phyloP scores from a whole-genome alignment of 495 filamentous ascomycete genomes.

The Mytilinidion resinicola region DNA sequence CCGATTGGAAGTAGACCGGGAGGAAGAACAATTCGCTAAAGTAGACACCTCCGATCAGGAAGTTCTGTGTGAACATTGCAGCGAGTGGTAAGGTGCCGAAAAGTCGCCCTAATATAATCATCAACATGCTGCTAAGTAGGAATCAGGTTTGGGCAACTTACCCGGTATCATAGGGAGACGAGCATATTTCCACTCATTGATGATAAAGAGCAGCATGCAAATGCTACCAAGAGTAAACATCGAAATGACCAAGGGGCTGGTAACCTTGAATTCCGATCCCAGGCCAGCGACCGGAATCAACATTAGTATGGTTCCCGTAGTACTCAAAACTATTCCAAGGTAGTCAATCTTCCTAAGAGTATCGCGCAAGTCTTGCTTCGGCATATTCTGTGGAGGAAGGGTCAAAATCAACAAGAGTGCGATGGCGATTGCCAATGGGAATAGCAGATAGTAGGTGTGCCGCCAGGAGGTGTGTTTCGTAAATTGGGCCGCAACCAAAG shows the following conservation, averaged over 20 bases:
- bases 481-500: slow-evolving; percentile 38
- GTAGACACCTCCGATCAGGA: slow-evolving; percentile 52
- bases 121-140: neutral
- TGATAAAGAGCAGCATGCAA: neutral
- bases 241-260: slow-evolving; percentile 4
- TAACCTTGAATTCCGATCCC: neutral
- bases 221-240: slow-evolving; percentile 10
- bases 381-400: slow-evolving; percentile 5
- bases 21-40: slow-evolving; percentile 45
- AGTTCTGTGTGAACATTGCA: slow-evolving; percentile 50
- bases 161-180: slow-evolving; percentile 33
- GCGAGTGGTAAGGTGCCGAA: slow-evolving; percentile 48
- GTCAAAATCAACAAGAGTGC: neutral
- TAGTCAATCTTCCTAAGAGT: slow-evolving; percentile 8
- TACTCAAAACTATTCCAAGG: slow-evolving; percentile 8
- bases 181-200: slow-evolving; percentile 15
- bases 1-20: slow-evolving; percentile 40
- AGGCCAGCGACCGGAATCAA: slow-evolving; percentile 10
- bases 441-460: slow-evolving; percentile 31
- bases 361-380: neutral
- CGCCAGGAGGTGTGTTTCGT: slow-evolving; percentile 32
- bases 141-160: neutral
- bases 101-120: slow-evolving; percentile 37
- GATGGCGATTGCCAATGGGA: slow-evolving; percentile 8
- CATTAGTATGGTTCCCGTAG: slow-evolving; percentile 3